Evolutionary conservation across 345 rosid genomes (phyloP).

Genomic region (Punica granatum): DNA sequence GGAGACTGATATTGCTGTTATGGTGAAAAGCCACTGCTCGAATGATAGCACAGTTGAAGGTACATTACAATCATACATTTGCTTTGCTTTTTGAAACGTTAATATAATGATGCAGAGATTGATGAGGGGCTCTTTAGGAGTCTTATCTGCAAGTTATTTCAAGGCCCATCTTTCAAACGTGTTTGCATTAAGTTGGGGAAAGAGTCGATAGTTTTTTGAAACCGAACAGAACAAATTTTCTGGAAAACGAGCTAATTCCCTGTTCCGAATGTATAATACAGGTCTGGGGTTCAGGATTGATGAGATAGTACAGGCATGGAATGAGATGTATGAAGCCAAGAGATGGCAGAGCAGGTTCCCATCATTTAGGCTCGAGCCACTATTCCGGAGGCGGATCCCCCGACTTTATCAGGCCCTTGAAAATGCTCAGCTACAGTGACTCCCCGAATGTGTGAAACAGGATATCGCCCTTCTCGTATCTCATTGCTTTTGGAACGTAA

Average conservation of each 20-base stretch:
- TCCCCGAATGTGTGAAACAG: neutral
- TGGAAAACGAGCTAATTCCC: neutral
- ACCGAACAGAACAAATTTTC: too few species aligned
- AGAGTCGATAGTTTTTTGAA: too few species aligned
- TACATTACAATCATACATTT: conserved; percentile 16
- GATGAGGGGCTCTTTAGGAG: neutral
- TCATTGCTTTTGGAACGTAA: neutral
- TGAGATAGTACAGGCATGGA: conserved; percentile 72
- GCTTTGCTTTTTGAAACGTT: neutral
- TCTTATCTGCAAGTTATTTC: neutral
- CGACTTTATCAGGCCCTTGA: conserved; percentile 44
- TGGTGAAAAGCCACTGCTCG: conserved; percentile 60
- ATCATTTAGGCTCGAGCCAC: conserved; percentile 62
- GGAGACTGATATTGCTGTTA: conserved; percentile 41
- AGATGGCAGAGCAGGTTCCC: conserved; percentile 46
- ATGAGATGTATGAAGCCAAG: conserved; percentile 73
- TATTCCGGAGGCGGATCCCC: conserved; percentile 50
- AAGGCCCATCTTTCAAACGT: neutral
- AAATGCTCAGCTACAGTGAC: conserved; percentile 12
- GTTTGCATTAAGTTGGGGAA: too few species aligned
- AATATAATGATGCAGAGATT: neutral
- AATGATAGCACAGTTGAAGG: conserved; percentile 51
- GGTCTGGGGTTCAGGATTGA: conserved; percentile 56
- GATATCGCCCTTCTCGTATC: neutral
- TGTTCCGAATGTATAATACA: conserved; percentile 17